These are phyloP conservation scores for Aspergillus olivimuriae DNA, from an alignment of 495 filamentous ascomycete genomes.

Conservation along the genomic window DNA sequence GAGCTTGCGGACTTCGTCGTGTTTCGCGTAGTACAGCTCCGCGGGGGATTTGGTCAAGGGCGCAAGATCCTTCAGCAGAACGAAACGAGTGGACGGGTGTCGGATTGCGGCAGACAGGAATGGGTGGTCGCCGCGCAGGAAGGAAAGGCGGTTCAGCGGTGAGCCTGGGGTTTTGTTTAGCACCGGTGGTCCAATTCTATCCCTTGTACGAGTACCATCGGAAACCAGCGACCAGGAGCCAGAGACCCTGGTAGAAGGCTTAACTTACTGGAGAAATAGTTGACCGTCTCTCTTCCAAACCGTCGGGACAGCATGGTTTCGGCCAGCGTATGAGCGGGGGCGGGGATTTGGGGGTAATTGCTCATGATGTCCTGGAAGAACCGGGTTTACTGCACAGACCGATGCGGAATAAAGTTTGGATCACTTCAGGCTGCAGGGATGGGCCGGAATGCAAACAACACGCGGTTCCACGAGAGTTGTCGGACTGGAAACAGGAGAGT, in stretches of 20 bases:
- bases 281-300: conserved; percentile 85
- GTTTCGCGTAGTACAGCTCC: conserved; percentile 54
- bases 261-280: conserved; percentile 81
- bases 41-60: conserved; percentile 59
- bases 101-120: conserved; percentile 74
- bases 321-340: conserved; percentile 55
- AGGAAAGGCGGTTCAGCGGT: conserved; percentile 74
- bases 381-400: neutral
- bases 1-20: conserved; percentile 59
- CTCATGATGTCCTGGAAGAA: conserved; percentile 26
- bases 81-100: conserved; percentile 63
- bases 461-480: too few species aligned
- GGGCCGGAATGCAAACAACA: too few species aligned
- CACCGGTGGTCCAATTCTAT: too few species aligned
- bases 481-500: too few species aligned
- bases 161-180: conserved; percentile 45
- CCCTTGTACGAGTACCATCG: too few species aligned
- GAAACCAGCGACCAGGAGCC: too few species aligned
- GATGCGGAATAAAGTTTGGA: too few species aligned
- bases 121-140: conserved; percentile 69
- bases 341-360: conserved; percentile 36
- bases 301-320: conserved; percentile 80
- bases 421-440: too few species aligned
- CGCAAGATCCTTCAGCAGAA: conserved; percentile 72
- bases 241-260: neutral